Evolutionary conservation across 345 rosid genomes (phyloP), one percentile per base, ranked within the genome.

Genomic region (Iberis pinnata): DNA sequence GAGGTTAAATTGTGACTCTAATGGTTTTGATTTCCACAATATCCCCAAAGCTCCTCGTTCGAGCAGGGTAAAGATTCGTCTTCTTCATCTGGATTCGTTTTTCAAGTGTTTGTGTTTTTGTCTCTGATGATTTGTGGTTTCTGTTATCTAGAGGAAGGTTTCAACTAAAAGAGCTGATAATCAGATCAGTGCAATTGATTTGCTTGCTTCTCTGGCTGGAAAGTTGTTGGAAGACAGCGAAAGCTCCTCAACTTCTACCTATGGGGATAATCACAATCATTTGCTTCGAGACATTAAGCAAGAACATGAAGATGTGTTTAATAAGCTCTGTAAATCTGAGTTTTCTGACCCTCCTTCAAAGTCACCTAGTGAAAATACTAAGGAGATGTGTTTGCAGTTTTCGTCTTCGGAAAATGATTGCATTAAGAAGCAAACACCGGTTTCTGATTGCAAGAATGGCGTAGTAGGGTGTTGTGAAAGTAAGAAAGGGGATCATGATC

Each of bases 31-130:
- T 29, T 66, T 88, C 60, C 69, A 74, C 4, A 60, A 48, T 14
- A 50, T 92, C 59, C 98, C 98, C 22, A 79, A 75, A 50, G 89
- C 78, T 68, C 97, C 94, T 50, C 88, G 98, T 65, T 92, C 98
- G 8, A 67, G 63, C 32, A 82, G 95, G 78, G 98, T 92, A 72
- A 66, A 64, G 41, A 52, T 57, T 41, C 9, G 1, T 36, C 14
- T 32, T 2, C n/a, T 9, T 32, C n/a, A 32, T 5, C 11, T 53
- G 4, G 41, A 24, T 18, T 62, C 51, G 14, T 43, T 63, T 7
- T 27, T 25, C 15, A n/a, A n/a, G n/a, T n/a, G n/a, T 45, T 27
- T 27, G 9, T 27, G 8, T 5, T 27, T 27, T 9, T 39, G 18
- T 40, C 33, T 56, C 54, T 76, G 51, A 72, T 43, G 48, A 31